Evolutionary conservation across 208 protist species (phyloP), one percentile per base, ranked within the genome.

Genomic region (Leishmania gerbilli): DNA sequence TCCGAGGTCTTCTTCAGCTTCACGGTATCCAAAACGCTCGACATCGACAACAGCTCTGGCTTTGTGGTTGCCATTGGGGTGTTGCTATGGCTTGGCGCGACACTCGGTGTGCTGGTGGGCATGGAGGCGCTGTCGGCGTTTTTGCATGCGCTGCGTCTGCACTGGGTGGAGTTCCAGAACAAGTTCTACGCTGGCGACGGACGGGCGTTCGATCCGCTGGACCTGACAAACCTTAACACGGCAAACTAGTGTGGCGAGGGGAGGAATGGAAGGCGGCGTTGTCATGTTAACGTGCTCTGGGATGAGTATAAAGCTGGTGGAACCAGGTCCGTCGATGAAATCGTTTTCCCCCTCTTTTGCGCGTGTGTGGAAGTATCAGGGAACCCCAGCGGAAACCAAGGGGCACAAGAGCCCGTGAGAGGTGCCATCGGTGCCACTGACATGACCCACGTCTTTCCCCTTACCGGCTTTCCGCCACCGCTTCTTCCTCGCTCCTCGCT

Each of bases 51-150:
- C 83, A 86, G 74, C 71, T 86, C 74, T 27, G 89, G 89, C n/a
- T 56, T 98, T 42, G 82, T 90, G 34, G 81, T 98, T 49, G 96
- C 97, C 71, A 68, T 97, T 75, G 91, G 95, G 49, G 99, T 99
- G 42, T 81, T 88, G 49, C 81, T 95, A 51, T 99, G 98, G 98
- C 82, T 98, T 21, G 88, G 55, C 34, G 92, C 93, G 13, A 99
- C 99, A 5, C 77, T 99, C 34, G 98, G 87, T 31, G 99, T 99
- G 71, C 90, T 99, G 3, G 84, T 99, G 21, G 87, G 95, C 37
- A 99, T 99, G 99, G 99, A 99, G 88, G 93, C 93, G 11, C 93
- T 99, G 45, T 99, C 99, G 58, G 99, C 99, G 40, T 99, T 99
- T 87, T 86, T 99, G 56, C 99, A 99, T 87, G 97, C 99, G 0